Percentiles rank a stretch among this genome's conserved stretches.
Evolutionary conservation across 306 rosid species (phyloP).

Genomic region (Acacia melanoxylon): DNA sequence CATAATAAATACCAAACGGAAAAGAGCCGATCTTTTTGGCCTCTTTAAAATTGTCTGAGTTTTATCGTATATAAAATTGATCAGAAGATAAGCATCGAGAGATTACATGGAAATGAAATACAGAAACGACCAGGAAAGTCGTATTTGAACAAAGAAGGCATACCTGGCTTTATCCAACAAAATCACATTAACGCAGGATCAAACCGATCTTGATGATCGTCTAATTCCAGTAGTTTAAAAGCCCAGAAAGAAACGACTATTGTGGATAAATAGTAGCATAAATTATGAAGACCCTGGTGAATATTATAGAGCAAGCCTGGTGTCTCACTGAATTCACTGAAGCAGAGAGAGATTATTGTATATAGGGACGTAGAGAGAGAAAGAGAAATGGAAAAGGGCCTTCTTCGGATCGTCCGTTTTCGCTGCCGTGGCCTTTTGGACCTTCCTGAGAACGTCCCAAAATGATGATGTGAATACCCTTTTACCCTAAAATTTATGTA

Average conservation of each 20-base stretch:
- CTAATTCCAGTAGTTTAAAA: conserved; percentile 28
- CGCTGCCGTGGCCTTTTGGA: conserved; percentile 70
- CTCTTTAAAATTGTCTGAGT: conserved; percentile 30
- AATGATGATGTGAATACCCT: conserved; percentile 24
- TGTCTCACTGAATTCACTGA: conserved; percentile 33
- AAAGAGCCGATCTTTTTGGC: conserved; percentile 16
- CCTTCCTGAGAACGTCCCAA: conserved; percentile 52
- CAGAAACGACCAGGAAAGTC: conserved; percentile 2
- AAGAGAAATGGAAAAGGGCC: conserved; percentile 40
- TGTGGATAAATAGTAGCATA: neutral
- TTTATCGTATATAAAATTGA: conserved; percentile 6
- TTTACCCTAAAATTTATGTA: too few relatives aligned
- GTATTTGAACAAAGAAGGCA: conserved; percentile 4
- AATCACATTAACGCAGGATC: conserved; percentile 42
- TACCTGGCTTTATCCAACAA: conserved; percentile 55
- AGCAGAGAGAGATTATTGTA: conserved; percentile 27
- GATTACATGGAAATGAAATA: neutral
- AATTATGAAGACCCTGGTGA: conserved; percentile 30
- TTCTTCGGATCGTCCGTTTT: conserved; percentile 68
- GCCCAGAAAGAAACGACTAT: conserved; percentile 1
- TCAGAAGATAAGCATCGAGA: conserved; percentile 24
- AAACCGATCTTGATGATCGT: conserved; percentile 52
- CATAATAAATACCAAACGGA: conserved; percentile 49
- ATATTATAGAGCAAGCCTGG: conserved; percentile 30
- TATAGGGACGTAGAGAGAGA: neutral